These are phyloP conservation scores for Euphorbia corollata DNA, from an alignment of 441 rosid species.

Conservation along the genomic window DNA sequence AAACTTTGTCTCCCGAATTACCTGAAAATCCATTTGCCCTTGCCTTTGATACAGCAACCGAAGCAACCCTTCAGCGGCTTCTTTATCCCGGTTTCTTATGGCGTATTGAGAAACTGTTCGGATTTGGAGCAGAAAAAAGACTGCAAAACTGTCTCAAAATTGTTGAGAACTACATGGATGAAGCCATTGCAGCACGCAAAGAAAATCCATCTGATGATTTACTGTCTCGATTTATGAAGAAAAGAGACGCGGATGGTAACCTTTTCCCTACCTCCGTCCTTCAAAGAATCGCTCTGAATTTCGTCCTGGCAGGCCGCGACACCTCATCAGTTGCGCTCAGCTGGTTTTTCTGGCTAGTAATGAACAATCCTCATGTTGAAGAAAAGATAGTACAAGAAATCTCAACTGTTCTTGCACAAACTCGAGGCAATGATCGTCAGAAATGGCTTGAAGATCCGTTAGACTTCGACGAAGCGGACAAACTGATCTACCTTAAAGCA, in stretches of 20 bases:
- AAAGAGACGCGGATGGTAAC: slow-evolving; percentile 60
- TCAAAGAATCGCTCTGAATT: slow-evolving; percentile 86
- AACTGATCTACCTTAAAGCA: slow-evolving; percentile 68
- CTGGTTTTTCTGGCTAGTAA: slow-evolving; percentile 94
- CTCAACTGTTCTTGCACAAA: slow-evolving; percentile 42
- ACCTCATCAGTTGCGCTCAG: slow-evolving; percentile 89
- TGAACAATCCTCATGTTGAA: slow-evolving; percentile 62
- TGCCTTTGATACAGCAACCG: slow-evolving; percentile 82
- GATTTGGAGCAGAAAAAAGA: slow-evolving; percentile 54
- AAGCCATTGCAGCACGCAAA: slow-evolving; percentile 55
- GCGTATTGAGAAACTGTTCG: slow-evolving; percentile 60
- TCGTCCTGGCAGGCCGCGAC: slow-evolving; percentile 89
- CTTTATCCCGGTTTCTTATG: slow-evolving; percentile 78
- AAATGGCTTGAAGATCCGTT: slow-evolving; percentile 75
- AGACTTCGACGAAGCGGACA: slow-evolving; percentile 78
- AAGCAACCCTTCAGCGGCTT: slow-evolving; percentile 70
- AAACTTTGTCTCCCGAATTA: slow-evolving; percentile 64
- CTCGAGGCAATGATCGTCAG: slow-evolving; percentile 54
- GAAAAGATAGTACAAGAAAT: slow-evolving; percentile 54
- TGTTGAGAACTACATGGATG: slow-evolving; percentile 78
- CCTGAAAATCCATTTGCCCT: slow-evolving; percentile 67
- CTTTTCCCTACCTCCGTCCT: slow-evolving; percentile 54
- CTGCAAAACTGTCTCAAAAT: slow-evolving; percentile 46
- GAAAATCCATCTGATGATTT: slow-evolving; percentile 78
- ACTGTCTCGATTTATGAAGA: slow-evolving; percentile 70